Evolutionary conservation across 2,329 filamentous ascomycete genomes (phyloP).

Genomic region (Calonectria hawksworthii): DNA sequence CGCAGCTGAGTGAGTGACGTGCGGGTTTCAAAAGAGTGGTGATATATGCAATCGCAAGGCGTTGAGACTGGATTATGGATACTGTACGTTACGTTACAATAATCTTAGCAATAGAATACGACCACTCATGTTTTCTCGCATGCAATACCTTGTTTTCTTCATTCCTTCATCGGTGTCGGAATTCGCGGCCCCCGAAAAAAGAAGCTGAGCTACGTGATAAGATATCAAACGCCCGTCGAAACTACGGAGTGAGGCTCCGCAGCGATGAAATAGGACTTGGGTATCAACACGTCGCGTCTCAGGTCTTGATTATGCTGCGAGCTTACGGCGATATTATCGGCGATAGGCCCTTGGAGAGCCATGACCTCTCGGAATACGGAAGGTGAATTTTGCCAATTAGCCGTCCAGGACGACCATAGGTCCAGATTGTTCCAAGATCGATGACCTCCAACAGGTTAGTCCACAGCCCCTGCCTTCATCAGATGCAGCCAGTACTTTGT

Average conservation of each 20-base stretch:
- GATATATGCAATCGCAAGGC: constrained; percentile 3
- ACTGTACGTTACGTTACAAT: neutral
- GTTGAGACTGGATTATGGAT: neutral
- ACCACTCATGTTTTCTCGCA: neutral
- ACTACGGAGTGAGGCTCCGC: neutral
- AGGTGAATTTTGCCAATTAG: constrained; percentile 9
- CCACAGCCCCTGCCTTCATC: neutral
- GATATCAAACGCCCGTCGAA: neutral
- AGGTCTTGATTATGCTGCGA: neutral
- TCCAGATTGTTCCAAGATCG: constrained; percentile 7
- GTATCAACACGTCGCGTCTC: neutral
- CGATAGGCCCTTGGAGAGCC: neutral
- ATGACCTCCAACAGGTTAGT: neutral
- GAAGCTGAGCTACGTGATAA: neutral
- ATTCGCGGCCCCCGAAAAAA: neutral
- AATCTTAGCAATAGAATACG: neutral
- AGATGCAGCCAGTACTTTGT: neutral
- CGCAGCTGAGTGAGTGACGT: constrained; percentile 51
- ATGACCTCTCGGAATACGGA: neutral
- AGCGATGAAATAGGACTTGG: neutral
- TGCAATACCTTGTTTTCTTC: neutral
- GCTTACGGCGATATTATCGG: neutral
- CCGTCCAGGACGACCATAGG: neutral
- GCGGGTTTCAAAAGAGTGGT: neutral
- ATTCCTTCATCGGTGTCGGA: neutral